Conservation (phyloP, 2,329 filamentous ascomycete genomes). For the Cladosporium sp. region DNA sequence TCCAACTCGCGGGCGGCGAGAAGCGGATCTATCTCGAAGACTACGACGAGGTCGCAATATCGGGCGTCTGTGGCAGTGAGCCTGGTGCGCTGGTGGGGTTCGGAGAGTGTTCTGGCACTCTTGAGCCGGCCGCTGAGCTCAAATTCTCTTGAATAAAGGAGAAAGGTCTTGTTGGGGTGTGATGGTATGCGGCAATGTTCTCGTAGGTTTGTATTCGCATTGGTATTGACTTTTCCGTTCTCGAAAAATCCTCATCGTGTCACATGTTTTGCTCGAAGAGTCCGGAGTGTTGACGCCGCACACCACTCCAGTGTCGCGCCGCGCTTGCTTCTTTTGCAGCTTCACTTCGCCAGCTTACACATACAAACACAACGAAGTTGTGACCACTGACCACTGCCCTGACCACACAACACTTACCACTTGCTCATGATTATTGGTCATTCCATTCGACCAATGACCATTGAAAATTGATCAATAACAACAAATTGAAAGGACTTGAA, state of each 20-base stretch:
- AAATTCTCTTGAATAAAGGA: conserved; percentile 12
- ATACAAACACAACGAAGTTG: neutral
- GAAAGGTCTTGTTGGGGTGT: neutral
- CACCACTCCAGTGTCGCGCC: neutral
- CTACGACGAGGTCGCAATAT: conserved; percentile 62
- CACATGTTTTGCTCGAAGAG: neutral
- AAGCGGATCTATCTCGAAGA: conserved; percentile 67
- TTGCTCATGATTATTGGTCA: neutral
- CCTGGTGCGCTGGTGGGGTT: conserved; percentile 68
- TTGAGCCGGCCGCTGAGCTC: conserved; percentile 43
- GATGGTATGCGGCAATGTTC: neutral
- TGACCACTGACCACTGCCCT: neutral
- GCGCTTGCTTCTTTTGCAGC: too few relatives aligned
- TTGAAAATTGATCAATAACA: neutral
- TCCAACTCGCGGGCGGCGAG: conserved; percentile 58
- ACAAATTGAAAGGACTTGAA: neutral
- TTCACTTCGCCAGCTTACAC: too few relatives aligned
- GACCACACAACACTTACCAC: neutral
- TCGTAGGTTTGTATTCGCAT: neutral
- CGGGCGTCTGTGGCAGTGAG: conserved; percentile 57
- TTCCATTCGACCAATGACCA: neutral
- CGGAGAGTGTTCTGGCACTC: conserved; percentile 62
- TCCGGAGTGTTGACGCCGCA: neutral
- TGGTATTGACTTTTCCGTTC: conserved; percentile 1
- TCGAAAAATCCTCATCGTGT: neutral